Conservation (phyloP, 169 alveolate genomes). For the Plasmodium yoelii region DNA sequence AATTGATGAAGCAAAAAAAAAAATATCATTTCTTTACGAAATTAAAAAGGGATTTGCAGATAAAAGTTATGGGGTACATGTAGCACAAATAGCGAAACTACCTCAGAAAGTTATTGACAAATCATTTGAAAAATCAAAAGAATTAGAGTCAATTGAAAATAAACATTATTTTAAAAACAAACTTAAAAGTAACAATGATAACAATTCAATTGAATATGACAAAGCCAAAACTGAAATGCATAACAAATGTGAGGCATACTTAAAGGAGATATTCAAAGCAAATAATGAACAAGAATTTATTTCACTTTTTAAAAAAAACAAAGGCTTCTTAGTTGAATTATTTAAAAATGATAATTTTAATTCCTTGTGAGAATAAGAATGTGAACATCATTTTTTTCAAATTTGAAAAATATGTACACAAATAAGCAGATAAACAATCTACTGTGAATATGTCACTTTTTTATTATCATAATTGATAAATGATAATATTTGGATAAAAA, state of each 20-base stretch:
- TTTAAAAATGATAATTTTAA: not conserved
- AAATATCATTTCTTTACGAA: slow-evolving; percentile 89
- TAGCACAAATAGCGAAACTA: slow-evolving; percentile 94
- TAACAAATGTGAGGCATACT: not conserved
- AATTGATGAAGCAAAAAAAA: slow-evolving; percentile 76
- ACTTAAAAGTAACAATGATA: slow-evolving; percentile 12
- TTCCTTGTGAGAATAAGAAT: not conserved
- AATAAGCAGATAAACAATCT: not conserved
- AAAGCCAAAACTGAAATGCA: slow-evolving; percentile 4
- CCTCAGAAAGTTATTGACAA: slow-evolving; percentile 86
- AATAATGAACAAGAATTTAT: slow-evolving; percentile 21
- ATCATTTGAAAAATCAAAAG: slow-evolving; percentile 76
- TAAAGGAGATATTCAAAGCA: slow-evolving; percentile 16
- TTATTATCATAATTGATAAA: too few relatives aligned
- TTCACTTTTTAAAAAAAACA: not conserved
- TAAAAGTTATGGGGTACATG: slow-evolving; percentile 95
- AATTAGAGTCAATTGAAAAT: slow-evolving; percentile 70
- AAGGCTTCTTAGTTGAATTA: not conserved
- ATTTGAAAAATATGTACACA: not conserved
- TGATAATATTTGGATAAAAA: too few relatives aligned
- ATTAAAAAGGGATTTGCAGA: slow-evolving; percentile 93
- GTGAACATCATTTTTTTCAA: not conserved
- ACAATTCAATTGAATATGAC: not conserved
- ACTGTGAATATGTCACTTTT: too few relatives aligned
- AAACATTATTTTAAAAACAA: slow-evolving; percentile 63